Conservation (phyloP, 169 alveolate species). For the Plasmodium relictum region DNA sequence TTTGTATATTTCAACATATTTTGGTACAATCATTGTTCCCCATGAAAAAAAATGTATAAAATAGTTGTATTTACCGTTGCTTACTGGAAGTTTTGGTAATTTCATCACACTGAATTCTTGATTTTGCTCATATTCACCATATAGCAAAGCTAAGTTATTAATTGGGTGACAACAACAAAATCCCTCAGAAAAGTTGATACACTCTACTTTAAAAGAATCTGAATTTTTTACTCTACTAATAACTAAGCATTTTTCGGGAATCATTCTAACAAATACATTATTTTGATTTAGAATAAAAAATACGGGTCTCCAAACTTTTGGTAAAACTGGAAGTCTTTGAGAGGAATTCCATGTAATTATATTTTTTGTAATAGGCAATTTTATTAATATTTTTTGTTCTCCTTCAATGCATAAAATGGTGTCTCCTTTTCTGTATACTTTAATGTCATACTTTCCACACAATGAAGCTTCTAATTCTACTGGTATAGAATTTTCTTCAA, state of each 20-base stretch:
- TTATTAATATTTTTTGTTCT: conserved; percentile 79
- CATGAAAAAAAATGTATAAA: conserved; percentile 81
- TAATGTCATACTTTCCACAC: conserved; percentile 70
- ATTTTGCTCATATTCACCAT: conserved; percentile 78
- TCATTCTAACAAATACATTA: conserved; percentile 74
- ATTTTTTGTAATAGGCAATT: conserved; percentile 75
- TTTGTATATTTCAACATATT: conserved; percentile 72
- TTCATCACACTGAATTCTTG: conserved; percentile 47
- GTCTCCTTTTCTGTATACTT: conserved; percentile 38
- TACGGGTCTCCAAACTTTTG: conserved; percentile 83
- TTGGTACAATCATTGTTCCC: conserved; percentile 82
- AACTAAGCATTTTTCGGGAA: conserved; percentile 78
- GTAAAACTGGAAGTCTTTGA: conserved; percentile 83
- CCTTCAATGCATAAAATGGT: conserved; percentile 80
- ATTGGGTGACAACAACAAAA: conserved; percentile 82
- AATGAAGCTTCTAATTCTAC: conserved; percentile 54
- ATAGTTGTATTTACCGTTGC: conserved; percentile 80
- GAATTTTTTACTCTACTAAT: conserved; percentile 63
- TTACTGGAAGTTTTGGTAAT: conserved; percentile 75
- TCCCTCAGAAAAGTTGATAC: conserved; percentile 82
- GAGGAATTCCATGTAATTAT: conserved; percentile 78
- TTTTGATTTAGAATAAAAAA: conserved; percentile 75
- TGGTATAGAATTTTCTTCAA: conserved; percentile 22
- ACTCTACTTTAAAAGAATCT: conserved; percentile 74
- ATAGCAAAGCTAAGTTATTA: conserved; percentile 78